Evolutionary conservation across 352 stramenopile species (phyloP).

Genomic region (Phytophthora constricta): DNA sequence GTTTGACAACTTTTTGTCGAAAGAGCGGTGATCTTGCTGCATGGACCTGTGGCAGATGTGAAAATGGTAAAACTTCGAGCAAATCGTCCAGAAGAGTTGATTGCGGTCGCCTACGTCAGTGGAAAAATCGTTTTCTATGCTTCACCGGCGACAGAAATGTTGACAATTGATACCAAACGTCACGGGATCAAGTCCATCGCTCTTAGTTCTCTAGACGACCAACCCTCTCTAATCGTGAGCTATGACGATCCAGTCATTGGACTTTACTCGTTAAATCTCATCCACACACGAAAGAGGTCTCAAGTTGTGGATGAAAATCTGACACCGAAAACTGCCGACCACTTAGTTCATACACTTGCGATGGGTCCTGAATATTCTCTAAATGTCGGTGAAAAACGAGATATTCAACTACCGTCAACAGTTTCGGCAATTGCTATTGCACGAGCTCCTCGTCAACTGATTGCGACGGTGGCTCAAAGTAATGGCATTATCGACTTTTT

Average conservation of each 20-base stretch:
- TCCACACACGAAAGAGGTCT: too few species aligned
- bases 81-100: conserved; percentile 36
- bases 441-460: conserved; percentile 25
- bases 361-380: conserved; percentile 3
- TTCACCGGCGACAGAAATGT: conserved; percentile 27
- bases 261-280: conserved; percentile 37
- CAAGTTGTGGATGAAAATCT: conserved; percentile 1
- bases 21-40: conserved; percentile 8
- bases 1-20: conserved; percentile 64
- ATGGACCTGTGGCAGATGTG: conserved; percentile 39
- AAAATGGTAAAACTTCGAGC: conserved; percentile 48
- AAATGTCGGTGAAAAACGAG: conserved; percentile 3
- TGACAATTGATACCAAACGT: conserved; percentile 15
- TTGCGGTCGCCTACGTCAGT: conserved; percentile 37
- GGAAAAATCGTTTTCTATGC: conserved; percentile 47
- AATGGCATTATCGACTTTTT: conserved; percentile 38
- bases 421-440: conserved; percentile 15
- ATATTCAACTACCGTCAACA: neutral
- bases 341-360: neutral
- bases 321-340: neutral
- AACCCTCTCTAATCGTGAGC: conserved; percentile 27
- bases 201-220: conserved; percentile 22
- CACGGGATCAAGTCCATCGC: conserved; percentile 18
- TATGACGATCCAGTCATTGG: conserved; percentile 8
- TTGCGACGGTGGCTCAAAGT: conserved; percentile 21